Evolutionary conservation across 2,329 filamentous ascomycete genomes (phyloP).

Genomic region (Fusarium sp.): DNA sequence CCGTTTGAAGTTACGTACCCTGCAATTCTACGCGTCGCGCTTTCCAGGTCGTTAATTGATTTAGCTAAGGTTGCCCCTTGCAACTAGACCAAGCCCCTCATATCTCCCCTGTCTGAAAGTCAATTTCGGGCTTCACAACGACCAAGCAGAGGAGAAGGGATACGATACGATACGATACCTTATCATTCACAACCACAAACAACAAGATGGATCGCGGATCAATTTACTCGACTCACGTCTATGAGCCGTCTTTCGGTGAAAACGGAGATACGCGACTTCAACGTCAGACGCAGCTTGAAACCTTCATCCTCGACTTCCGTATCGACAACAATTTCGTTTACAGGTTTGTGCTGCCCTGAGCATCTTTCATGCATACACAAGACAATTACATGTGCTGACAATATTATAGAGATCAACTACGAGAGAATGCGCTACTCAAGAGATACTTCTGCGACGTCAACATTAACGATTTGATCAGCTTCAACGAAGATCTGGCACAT

Average conservation of each 20-base stretch:
- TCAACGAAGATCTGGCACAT: slow-evolving; percentile 94
- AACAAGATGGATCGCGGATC: slow-evolving; percentile 84
- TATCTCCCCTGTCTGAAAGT: slow-evolving; percentile 34
- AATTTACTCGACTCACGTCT: slow-evolving; percentile 86
- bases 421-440: slow-evolving; percentile 93
- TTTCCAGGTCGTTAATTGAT: slow-evolving; percentile 35
- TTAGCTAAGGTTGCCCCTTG: slow-evolving; percentile 35
- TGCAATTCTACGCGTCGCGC: slow-evolving; percentile 42
- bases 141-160: slow-evolving; percentile 6
- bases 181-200: slow-evolving; percentile 15
- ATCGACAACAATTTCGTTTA: slow-evolving; percentile 96
- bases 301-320: slow-evolving; percentile 93
- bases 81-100: slow-evolving; percentile 43
- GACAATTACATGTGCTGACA: slow-evolving; percentile 15
- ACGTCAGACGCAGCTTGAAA: slow-evolving; percentile 82
- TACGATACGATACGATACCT: not conserved
- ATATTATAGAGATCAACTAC: slow-evolving; percentile 82
- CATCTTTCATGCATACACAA: too few relatives aligned
- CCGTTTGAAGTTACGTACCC: slow-evolving; percentile 10
- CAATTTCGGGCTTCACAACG: slow-evolving; percentile 24
- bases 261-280: slow-evolving; percentile 76
- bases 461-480: slow-evolving; percentile 93
- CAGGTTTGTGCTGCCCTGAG: slow-evolving; percentile 66
- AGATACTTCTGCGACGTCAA: slow-evolving; percentile 97
- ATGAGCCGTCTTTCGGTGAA: slow-evolving; percentile 73